Conservation (phyloP, 2,329 filamentous ascomycete genomes). For the Zymoseptoria tritici region DNA sequence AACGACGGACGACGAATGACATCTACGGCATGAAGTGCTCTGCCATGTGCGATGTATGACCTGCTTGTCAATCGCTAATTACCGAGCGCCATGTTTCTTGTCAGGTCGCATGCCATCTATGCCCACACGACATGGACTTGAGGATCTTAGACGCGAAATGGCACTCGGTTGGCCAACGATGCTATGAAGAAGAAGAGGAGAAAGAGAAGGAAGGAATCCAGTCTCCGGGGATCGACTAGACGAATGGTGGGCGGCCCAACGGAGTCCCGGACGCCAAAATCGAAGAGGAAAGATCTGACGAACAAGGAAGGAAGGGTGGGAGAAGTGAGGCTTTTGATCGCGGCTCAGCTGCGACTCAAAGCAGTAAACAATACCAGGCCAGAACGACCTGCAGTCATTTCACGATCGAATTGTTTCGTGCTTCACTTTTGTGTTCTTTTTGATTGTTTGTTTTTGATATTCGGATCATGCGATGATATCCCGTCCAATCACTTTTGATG, state of each 20-base stretch:
- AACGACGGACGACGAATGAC: not conserved
- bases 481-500: not conserved
- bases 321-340: no score
- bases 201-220: not conserved
- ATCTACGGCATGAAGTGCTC: not conserved
- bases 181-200: not conserved
- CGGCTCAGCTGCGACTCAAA: no score
- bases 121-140: not conserved
- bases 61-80: not conserved
- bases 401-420: not conserved
- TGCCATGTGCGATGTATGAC: not conserved
- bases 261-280: not conserved
- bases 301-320: no score
- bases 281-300: slow-evolving; percentile 2
- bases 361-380: no score
- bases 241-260: not conserved
- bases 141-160: not conserved
- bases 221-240: not conserved
- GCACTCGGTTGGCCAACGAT: not conserved
- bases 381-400: no score
- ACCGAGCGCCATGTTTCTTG: not conserved
- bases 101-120: slow-evolving; percentile 1
- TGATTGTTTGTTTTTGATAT: not conserved
- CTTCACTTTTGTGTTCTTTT: slow-evolving; percentile 2
- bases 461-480: slow-evolving; percentile 4